Evolutionary conservation across 345 rosid species (phyloP), one percentile per base, ranked within the genome.

Genomic region (Microcos paniculata): DNA sequence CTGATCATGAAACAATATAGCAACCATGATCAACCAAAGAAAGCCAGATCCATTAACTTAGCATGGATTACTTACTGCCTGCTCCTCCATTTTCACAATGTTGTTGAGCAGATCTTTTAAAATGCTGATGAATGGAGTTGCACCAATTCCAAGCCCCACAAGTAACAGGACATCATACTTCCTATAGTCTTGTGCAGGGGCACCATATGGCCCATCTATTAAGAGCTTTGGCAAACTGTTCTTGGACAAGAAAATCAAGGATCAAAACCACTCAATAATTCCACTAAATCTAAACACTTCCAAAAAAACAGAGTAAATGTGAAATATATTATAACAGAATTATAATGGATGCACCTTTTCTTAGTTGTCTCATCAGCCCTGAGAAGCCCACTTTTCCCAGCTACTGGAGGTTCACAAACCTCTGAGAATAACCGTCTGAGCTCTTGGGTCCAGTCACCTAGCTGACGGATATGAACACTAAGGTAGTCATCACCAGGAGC

Each of bases 371-470:
- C 99, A 65, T 96, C 98, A 42, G 98, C 99, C 84, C 99, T 90
- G 40, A 96, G 95, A 78, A 96, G 97, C 74, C 99, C 99, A 61
- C 99, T 96, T 84, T 88, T 96, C 55, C 98, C 99, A 0, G 89
- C 92, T 59, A 81, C 85, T 0, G 99, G 96, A 72, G 88, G 81
- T 68, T 96, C 98, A 70, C 99, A 96, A 28, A 82, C 99, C 87
- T 92, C 89, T 12, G 95, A 82, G 72, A 94, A 96, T 8, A 91
- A 82, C 79, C 90, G 81, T 82, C 88, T 93, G 30, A 96, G 98
- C 80, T 93, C 99, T 80, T 91, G 98, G 0, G 99, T 96, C 99
- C 99, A 96, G 73, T 96, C 99, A 38, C 99, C 99, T 3, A 96
- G 87, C 77, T 96, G 97, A 33, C 98, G 85, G 49, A 96, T 96